phyloP scores from a whole-genome alignment of 805 yeast genomes.

The Kluyveromyces nonfermentans region DNA sequence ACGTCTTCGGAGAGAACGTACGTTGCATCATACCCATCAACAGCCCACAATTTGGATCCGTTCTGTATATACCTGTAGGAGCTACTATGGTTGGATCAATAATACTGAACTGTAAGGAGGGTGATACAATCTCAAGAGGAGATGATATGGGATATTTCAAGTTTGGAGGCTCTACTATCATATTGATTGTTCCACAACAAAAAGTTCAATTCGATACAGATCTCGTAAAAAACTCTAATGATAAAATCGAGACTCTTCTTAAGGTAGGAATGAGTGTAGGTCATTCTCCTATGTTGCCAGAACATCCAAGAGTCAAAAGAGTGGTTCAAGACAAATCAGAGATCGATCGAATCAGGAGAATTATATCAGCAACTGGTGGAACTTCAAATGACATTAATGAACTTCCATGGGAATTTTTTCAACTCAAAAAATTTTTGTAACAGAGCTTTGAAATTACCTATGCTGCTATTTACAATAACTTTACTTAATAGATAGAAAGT shows the following conservation, averaged over 20 bases:
- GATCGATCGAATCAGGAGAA: slow-evolving; percentile 22
- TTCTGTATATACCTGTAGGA: slow-evolving; percentile 76
- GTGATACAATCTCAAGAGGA: slow-evolving; percentile 51
- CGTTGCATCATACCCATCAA: slow-evolving; percentile 71
- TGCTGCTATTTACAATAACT: background rate
- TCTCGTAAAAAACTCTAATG: slow-evolving; percentile 53
- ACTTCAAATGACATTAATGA: slow-evolving; percentile 12
- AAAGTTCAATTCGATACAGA: slow-evolving; percentile 62
- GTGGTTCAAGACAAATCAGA: slow-evolving; percentile 22
- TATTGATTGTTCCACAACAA: slow-evolving; percentile 50
- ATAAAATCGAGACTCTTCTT: slow-evolving; percentile 71
- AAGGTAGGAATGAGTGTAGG: slow-evolving; percentile 91
- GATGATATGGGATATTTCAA: slow-evolving; percentile 91
- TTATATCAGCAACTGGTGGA: slow-evolving; percentile 21
- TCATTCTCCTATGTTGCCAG: slow-evolving; percentile 45
- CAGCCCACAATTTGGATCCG: slow-evolving; percentile 66
- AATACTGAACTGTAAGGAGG: slow-evolving; percentile 55
- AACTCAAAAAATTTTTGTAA: slow-evolving; percentile 10
- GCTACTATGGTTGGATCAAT: slow-evolving; percentile 99
- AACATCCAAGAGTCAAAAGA: slow-evolving; percentile 39
- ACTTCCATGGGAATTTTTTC: slow-evolving; percentile 23
- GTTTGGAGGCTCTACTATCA: slow-evolving; percentile 89
- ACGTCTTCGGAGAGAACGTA: slow-evolving; percentile 88
- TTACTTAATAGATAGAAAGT: background rate
- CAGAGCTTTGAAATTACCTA: too few relatives aligned